Conservation (phyloP, 441 rosid species). For the Biscutella laevigata region DNA sequence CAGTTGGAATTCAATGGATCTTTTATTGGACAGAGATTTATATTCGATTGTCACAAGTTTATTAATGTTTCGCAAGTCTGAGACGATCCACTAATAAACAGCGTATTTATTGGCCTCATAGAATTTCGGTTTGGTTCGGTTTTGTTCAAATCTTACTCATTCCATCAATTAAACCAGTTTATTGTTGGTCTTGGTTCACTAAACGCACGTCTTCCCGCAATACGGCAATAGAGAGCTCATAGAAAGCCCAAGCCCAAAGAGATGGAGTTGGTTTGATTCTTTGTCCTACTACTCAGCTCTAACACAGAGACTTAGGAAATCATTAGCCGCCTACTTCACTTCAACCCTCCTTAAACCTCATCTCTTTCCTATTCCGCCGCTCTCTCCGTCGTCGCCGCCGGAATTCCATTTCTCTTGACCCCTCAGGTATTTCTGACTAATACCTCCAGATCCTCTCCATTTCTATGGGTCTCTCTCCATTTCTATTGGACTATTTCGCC, state of each 20-base stretch:
- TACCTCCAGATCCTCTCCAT: conserved; percentile 15
- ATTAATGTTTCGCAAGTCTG: conserved; percentile 12
- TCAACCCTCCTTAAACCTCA: conserved; percentile 36
- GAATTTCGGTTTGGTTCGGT: too few relatives aligned
- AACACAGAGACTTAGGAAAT: conserved; percentile 19
- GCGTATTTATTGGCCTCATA: conserved; percentile 6
- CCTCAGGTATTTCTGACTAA: conserved; percentile 16
- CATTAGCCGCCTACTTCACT: conserved; percentile 31
- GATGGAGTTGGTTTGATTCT: not conserved
- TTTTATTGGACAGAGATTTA: conserved; percentile 1
- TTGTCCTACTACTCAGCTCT: conserved; percentile 9
- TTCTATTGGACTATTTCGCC: not conserved
- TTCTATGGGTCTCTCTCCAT: not conserved
- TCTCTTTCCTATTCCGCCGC: conserved; percentile 26
- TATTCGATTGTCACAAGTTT: conserved; percentile 3
- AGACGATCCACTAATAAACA: conserved; percentile 4
- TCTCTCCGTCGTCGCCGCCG: conserved; percentile 20
- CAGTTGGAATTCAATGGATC: not conserved
- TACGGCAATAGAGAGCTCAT: too few relatives aligned
- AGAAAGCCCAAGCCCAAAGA: conserved; percentile 13
- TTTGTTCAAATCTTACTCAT: too few relatives aligned
- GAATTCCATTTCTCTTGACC: conserved; percentile 6
- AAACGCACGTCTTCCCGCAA: too few relatives aligned
- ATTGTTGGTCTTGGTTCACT: too few relatives aligned
- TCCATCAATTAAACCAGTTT: too few relatives aligned